A percentile compares a stretch with the other conserved stretches of the same genome.
Evolutionary conservation across 306 rosid genomes (phyloP).

Genomic region (cucumber (Cucumis sativus)): DNA sequence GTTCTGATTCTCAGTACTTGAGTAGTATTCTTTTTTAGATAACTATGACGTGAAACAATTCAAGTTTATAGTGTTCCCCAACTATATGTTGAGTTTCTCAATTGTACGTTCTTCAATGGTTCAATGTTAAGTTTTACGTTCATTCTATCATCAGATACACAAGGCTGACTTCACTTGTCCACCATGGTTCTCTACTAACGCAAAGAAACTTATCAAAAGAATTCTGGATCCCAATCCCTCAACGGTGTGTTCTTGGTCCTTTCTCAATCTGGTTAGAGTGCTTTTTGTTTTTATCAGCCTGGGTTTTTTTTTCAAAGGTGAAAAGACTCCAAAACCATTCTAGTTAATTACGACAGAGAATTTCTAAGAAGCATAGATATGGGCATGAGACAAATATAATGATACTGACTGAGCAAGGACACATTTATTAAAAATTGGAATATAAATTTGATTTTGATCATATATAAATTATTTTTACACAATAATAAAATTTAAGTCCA

Average conservation of each 20-base stretch:
- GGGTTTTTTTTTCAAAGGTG: neutral
- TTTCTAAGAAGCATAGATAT: neutral
- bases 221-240: constrained; percentile 84
- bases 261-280: neutral
- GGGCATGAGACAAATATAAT: neutral
- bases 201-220: constrained; percentile 72
- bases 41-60: neutral
- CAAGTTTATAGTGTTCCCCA: neutral
- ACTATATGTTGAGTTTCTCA: neutral
- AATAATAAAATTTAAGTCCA: neutral
- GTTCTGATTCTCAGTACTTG: neutral
- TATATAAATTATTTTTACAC: neutral
- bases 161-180: constrained; percentile 83
- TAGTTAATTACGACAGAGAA: neutral
- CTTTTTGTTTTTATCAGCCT: neutral
- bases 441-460: neutral
- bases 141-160: constrained; percentile 48
- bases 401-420: neutral
- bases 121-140: neutral
- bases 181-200: constrained; percentile 91
- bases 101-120: neutral
- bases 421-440: neutral
- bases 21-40: neutral
- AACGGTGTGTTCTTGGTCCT: constrained; percentile 38
- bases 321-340: neutral